Conservation (phyloP, 2,329 filamentous ascomycete genomes). For the Trichophyton verrucosum region DNA sequence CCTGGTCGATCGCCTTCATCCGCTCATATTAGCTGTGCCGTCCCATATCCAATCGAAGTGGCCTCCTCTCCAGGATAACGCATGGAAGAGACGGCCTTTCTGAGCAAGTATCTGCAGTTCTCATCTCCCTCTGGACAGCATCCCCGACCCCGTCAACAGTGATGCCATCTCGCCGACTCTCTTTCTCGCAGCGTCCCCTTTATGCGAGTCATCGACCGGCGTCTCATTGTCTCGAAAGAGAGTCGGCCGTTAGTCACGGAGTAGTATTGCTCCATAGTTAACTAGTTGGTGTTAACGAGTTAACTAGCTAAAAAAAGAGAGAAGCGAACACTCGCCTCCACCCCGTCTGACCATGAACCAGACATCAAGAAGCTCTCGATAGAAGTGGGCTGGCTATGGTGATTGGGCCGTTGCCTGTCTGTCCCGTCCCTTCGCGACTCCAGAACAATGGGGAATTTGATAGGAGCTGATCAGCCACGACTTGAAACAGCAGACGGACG, state of each 20-base stretch:
- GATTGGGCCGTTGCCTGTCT: neutral
- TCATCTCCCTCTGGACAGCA: neutral
- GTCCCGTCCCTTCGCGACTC: neutral
- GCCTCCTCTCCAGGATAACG: neutral
- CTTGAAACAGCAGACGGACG: neutral
- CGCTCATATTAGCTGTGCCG: neutral
- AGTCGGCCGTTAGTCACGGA: no score
- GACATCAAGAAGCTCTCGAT: neutral
- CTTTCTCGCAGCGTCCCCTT: no score
- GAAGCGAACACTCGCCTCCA: no score
- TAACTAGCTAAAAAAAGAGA: no score
- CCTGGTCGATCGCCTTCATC: neutral
- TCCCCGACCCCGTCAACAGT: neutral
- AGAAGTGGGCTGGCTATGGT: neutral
- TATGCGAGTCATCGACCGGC: no score
- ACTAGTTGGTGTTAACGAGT: no score
- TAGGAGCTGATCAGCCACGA: neutral
- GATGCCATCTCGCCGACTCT: no score
- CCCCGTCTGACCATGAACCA: no score
- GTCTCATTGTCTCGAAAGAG: no score
- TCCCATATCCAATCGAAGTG: neutral
- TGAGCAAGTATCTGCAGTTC: neutral
- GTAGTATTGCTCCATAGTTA: no score
- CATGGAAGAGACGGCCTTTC: neutral
- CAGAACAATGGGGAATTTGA: slow-evolving; percentile 1